Conservation (phyloP, 306 rosid species). For the Malus sylvestris region DNA sequence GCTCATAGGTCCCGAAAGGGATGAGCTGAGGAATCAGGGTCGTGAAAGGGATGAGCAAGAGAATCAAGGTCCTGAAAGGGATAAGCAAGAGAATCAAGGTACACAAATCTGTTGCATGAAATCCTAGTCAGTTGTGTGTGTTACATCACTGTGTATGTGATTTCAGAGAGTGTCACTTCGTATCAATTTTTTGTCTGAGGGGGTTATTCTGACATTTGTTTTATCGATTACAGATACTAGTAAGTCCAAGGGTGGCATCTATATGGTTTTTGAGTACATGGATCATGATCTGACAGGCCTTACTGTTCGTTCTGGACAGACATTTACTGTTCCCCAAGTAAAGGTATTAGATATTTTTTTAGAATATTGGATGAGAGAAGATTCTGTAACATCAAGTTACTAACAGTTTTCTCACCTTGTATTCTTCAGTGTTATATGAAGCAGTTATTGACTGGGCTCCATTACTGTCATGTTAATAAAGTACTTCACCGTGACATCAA, state of each 20-base stretch:
- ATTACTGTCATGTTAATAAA: conserved; percentile 58
- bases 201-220: neutral
- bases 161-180: neutral
- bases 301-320: conserved; percentile 62
- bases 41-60: conserved; percentile 40
- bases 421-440: conserved; percentile 60
- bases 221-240: conserved; percentile 43
- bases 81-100: neutral
- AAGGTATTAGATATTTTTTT: conserved; percentile 29
- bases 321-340: conserved; percentile 65
- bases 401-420: neutral
- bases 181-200: neutral
- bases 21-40: conserved; percentile 52
- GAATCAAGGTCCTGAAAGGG: conserved; percentile 29
- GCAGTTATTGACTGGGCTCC: conserved; percentile 64
- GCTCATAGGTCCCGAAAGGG: conserved; percentile 41
- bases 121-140: conserved; percentile 1
- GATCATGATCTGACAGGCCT: conserved; percentile 78
- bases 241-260: conserved; percentile 58
- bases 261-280: conserved; percentile 80
- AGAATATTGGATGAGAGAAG: neutral
- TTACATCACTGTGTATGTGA: neutral
- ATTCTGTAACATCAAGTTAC: neutral
- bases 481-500: conserved; percentile 79
- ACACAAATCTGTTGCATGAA: conserved; percentile 1